Evolutionary conservation across 345 rosid species (phyloP).

Genomic region (Populus tremula): DNA sequence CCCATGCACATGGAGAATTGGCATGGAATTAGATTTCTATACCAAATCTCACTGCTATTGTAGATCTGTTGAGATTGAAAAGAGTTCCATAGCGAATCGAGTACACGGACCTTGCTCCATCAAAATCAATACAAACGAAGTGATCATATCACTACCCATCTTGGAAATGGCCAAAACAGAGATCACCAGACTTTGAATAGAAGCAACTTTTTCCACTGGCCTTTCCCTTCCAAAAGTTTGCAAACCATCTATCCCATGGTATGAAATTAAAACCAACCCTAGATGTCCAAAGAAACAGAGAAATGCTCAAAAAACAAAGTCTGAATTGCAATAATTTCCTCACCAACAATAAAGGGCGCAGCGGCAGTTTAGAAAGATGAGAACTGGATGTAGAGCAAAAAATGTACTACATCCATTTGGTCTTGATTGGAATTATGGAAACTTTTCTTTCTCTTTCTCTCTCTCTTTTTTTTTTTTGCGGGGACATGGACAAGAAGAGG

Average conservation of each 20-base stretch:
- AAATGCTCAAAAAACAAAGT: not conserved
- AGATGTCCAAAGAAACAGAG: conserved; percentile 15
- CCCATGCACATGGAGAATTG: conserved; percentile 30
- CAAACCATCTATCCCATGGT: conserved; percentile 86
- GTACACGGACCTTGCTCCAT: conserved; percentile 71
- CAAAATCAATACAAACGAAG: conserved; percentile 66
- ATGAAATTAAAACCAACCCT: conserved; percentile 98
- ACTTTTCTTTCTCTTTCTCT: too few relatives aligned
- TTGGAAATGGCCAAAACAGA: conserved; percentile 78
- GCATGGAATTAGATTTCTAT: not conserved
- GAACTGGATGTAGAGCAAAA: not conserved
- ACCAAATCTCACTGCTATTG: not conserved
- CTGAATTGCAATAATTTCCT: not conserved
- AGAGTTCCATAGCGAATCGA: not conserved
- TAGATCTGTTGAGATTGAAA: not conserved
- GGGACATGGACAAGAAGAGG: not conserved
- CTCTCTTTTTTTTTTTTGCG: not conserved
- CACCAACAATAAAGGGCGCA: not conserved
- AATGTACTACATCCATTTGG: not conserved
- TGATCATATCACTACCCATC: conserved; percentile 91
- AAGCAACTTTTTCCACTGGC: conserved; percentile 92
- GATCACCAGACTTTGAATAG: conserved; percentile 78
- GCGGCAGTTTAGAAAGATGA: not conserved
- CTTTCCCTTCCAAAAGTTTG: conserved; percentile 98
- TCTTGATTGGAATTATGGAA: too few relatives aligned